Evolutionary conservation across 2,329 filamentous ascomycete species (phyloP).

Genomic region (Trichoderma guizhouense): DNA sequence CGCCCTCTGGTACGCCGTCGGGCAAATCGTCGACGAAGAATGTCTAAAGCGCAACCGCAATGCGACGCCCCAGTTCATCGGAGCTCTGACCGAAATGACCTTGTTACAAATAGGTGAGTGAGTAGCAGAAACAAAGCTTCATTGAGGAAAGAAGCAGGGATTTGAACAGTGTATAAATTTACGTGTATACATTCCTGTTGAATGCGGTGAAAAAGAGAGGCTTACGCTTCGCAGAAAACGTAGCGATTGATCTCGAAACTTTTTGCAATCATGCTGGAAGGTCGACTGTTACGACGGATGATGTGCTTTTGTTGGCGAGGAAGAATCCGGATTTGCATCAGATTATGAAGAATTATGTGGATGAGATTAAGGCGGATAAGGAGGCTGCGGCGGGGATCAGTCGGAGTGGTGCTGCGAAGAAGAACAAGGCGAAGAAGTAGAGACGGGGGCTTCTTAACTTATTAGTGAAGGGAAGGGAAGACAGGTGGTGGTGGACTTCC

Average conservation of each 20-base stretch:
- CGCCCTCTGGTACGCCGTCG: slow-evolving; percentile 78
- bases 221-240: slow-evolving; percentile 44
- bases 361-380: slow-evolving; percentile 51
- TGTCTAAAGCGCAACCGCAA: slow-evolving; percentile 62
- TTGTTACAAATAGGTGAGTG: slow-evolving; percentile 78
- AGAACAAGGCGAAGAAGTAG: slow-evolving; percentile 19
- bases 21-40: slow-evolving; percentile 86
- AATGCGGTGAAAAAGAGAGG: not conserved
- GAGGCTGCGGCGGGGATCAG: slow-evolving; percentile 26
- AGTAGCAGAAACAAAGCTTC: not conserved
- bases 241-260: slow-evolving; percentile 55
- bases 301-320: slow-evolving; percentile 82
- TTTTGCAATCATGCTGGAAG: slow-evolving; percentile 74
- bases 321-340: slow-evolving; percentile 81
- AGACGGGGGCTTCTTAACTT: fast-evolving
- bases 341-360: slow-evolving; percentile 68
- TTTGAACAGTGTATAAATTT: not conserved
- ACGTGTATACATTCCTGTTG: not conserved
- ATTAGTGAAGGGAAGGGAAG: not conserved
- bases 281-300: slow-evolving; percentile 74
- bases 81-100: slow-evolving; percentile 78
- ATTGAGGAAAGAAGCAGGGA: not conserved
- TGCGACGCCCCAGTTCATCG: slow-evolving; percentile 89
- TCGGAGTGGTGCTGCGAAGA: slow-evolving; percentile 36
- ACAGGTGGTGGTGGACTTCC: not conserved